Conservation (phyloP, 2,329 filamentous ascomycete species). For the Xylariaceae sp. region DNA sequence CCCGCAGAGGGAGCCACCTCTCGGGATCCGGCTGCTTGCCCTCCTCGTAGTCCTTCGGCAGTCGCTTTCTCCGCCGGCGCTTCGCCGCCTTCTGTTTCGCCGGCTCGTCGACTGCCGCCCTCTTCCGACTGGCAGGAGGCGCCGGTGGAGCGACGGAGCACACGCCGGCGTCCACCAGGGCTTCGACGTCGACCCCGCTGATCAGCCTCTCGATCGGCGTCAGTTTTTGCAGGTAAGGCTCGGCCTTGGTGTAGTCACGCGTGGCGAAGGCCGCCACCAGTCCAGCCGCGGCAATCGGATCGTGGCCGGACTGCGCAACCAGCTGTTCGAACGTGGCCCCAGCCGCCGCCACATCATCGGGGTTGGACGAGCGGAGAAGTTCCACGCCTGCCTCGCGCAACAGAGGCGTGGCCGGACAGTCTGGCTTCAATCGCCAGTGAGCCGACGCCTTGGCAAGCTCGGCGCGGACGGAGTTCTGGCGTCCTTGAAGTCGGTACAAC, state of each 20-base stretch:
- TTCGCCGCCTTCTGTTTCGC: constrained; percentile 41
- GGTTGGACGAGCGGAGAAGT: constrained; percentile 68
- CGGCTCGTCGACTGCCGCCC: constrained; percentile 36
- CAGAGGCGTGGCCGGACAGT: constrained; percentile 54
- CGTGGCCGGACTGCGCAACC: constrained; percentile 57
- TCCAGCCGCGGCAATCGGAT: constrained; percentile 69
- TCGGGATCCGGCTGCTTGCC: constrained; percentile 82
- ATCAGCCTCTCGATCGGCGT: constrained; percentile 59
- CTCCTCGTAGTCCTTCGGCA: constrained; percentile 70
- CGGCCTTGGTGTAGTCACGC: constrained; percentile 49
- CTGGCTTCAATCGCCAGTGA: constrained; percentile 67
- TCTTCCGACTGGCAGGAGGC: constrained; percentile 43
- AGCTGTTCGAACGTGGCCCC: constrained; percentile 74
- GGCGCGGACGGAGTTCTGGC: constrained; percentile 62
- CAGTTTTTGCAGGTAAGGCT: constrained; percentile 50
- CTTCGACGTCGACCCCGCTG: constrained; percentile 52
- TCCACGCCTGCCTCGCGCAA: constrained; percentile 77
- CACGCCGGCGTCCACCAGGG: constrained; percentile 63
- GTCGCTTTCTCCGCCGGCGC: constrained; percentile 47
- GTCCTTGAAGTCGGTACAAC: constrained; percentile 71
- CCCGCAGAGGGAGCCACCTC: constrained; percentile 85
- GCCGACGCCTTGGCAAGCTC: constrained; percentile 74
- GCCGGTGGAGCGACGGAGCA: constrained; percentile 41
- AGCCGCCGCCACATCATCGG: constrained; percentile 63
- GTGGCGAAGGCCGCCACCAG: constrained; percentile 78